Conservation (phyloP, 2,329 filamentous ascomycete genomes). For the Penicillium occitanis region DNA sequence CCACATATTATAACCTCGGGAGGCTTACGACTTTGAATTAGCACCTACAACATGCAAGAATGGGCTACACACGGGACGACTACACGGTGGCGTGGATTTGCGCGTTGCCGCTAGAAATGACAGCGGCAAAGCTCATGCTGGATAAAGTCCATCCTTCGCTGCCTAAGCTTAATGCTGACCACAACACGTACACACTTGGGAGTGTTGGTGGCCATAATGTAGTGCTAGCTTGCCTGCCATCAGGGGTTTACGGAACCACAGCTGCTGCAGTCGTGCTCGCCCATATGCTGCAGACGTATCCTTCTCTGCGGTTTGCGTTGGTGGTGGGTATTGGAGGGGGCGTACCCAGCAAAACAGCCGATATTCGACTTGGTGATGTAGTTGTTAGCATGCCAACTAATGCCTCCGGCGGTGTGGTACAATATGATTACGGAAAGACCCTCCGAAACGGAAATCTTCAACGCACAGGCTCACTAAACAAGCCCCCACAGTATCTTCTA, state of each 20-base stretch:
- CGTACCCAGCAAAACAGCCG: slow-evolving; percentile 19
- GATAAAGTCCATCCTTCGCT: slow-evolving; percentile 18
- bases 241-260: slow-evolving; percentile 22
- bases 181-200: slow-evolving; percentile 24
- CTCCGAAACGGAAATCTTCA: neutral
- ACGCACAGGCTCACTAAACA: slow-evolving; percentile 17
- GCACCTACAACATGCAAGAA: neutral
- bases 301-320: slow-evolving; percentile 22
- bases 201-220: slow-evolving; percentile 24
- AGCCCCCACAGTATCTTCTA: slow-evolving; percentile 17
- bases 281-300: slow-evolving; percentile 24
- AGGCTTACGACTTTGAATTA: too few species aligned
- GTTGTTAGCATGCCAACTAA: slow-evolving; percentile 3
- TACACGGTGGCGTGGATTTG: slow-evolving; percentile 15
- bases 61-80: neutral
- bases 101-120: slow-evolving; percentile 18
- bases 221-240: neutral
- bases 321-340: slow-evolving; percentile 26
- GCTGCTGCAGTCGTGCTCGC: slow-evolving; percentile 23
- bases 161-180: slow-evolving; percentile 15
- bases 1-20: neutral
- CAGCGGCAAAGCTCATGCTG: slow-evolving; percentile 21
- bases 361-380: slow-evolving; percentile 20
- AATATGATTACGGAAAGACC: slow-evolving; percentile 13
- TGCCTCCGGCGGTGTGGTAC: neutral